A percentile compares a stretch with the other conserved stretches of the same genome.
Conservation (phyloP, 2,329 filamentous ascomycete genomes). For the Phaeoacremonium minimum region DNA sequence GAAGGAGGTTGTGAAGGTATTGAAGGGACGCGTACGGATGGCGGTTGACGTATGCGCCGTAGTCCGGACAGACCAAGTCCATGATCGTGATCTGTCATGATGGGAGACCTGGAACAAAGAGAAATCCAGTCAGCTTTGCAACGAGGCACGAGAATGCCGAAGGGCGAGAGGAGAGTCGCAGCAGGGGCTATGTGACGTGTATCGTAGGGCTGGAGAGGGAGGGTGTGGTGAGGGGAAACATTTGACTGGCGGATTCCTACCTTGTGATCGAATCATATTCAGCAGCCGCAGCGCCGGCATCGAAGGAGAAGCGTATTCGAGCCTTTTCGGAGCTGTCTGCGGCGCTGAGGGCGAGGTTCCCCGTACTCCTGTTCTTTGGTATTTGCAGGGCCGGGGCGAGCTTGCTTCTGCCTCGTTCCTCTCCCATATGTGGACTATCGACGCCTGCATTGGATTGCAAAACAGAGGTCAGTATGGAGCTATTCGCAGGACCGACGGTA, state of each 20-base stretch:
- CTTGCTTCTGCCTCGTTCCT: constrained; percentile 39
- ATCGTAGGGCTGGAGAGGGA: constrained; percentile 5
- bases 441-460: constrained; percentile 29
- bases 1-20: constrained; percentile 61
- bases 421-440: constrained; percentile 29
- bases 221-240: constrained; percentile 5
- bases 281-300: constrained; percentile 55
- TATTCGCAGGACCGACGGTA: neutral
- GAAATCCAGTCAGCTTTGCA: neutral
- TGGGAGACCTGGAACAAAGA: constrained; percentile 60
- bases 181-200: no score
- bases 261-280: constrained; percentile 72
- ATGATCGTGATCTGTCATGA: constrained; percentile 83
- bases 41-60: constrained; percentile 88
- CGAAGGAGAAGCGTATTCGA: constrained; percentile 71
- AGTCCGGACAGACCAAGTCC: constrained; percentile 81
- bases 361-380: constrained; percentile 63
- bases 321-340: constrained; percentile 50
- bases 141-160: neutral
- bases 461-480: neutral
- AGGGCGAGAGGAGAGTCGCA: no score
- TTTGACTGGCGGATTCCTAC: constrained; percentile 44
- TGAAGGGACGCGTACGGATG: constrained; percentile 60
- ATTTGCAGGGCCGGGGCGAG: constrained; percentile 44
- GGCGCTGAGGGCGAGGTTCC: constrained; percentile 48